Base-by-base conservation (phyloP, 108 stramenopile genomes). In the Chaetoceros tenuissimus region DNA sequence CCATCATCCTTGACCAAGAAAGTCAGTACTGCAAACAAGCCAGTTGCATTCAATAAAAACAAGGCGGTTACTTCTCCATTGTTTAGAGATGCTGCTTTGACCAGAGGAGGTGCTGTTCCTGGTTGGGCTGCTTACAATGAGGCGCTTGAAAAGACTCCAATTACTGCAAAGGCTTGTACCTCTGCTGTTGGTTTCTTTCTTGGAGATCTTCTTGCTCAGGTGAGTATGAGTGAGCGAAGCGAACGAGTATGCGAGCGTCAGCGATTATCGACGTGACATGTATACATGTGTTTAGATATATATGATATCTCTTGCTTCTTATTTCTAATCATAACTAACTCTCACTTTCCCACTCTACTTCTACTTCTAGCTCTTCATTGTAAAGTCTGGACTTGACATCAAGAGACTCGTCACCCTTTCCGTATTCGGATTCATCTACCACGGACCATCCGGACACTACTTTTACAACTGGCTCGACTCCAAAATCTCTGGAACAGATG, bases 401-500 rank as follows among this genome's bases (percentile, higher is more conserved):
- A 89, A 84, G 73, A 91, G 97, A 57, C 92, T 96, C 76, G 79
- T 85, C 62, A 95, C 75, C 63, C 85, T 97, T 55, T 80, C 89
- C 28, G 80, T 81, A 60, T 98, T 98, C 67, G 97, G 97, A 58
- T 83, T 95, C 73, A 75, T 96, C 47, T 94, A 95, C 79, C 97
- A 98, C 81, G 97, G 97, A 44, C 95, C 97, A 31, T 94, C 94
- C 49, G 97, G 97, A 51, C 97, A 98, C 78, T 98, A 81, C 80
- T 98, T 96, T 76, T 98, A 98, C 94, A 93, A 94, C 79, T 94
- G 91, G 84, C 79, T 98, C 31, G 97, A 98, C 60, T 49, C 59
- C 43, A 77, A 90, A 63, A 72, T 98, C 60, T 69, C 79, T 26
- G 95, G 95, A 67, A 95, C 89, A 25, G 81, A 77, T 28, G 82